Conservation (phyloP, 768 basidiomycete species). For the Coprinopsis marcescibilis region DNA sequence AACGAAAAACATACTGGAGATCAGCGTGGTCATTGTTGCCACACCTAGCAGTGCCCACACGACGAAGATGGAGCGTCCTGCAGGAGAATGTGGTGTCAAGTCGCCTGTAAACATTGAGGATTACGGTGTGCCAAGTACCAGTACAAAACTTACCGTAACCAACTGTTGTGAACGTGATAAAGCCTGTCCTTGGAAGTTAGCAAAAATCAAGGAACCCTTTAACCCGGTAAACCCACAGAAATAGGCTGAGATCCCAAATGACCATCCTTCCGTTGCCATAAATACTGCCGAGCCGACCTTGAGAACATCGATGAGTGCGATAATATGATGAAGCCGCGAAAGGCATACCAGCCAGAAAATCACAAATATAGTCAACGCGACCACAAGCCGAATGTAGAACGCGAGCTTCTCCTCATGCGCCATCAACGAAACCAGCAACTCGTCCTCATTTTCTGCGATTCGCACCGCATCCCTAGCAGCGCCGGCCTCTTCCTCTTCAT, state of each 20-base stretch:
- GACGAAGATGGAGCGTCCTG: slow-evolving; percentile 72
- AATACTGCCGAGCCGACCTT: slow-evolving; percentile 70
- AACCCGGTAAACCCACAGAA: slow-evolving; percentile 48
- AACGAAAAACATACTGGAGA: slow-evolving; percentile 47
- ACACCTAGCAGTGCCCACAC: slow-evolving; percentile 77
- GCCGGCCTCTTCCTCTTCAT: no score
- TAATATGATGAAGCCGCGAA: not conserved
- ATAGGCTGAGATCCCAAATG: slow-evolving; percentile 57
- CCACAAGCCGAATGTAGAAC: slow-evolving; percentile 46
- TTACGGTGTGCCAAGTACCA: not conserved
- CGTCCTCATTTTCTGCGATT: slow-evolving; percentile 4
- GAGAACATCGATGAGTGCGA: not conserved
- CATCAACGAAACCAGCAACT: not conserved
- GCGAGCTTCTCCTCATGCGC: slow-evolving; percentile 45
- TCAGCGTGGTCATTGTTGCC: slow-evolving; percentile 67
- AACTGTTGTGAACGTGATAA: slow-evolving; percentile 67
- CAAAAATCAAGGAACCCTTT: not conserved
- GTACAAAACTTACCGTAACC: slow-evolving; percentile 44
- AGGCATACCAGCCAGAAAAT: slow-evolving; percentile 69
- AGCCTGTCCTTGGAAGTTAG: slow-evolving; percentile 38
- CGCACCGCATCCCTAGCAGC: slow-evolving; percentile 1
- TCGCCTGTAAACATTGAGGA: slow-evolving; percentile 38
- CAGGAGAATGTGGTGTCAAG: slow-evolving; percentile 50
- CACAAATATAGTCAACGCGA: slow-evolving; percentile 59
- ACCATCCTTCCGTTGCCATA: slow-evolving; percentile 62